These are phyloP conservation scores for Populus deltoides DNA, from an alignment of 345 rosid genomes.

Conservation along the genomic window DNA sequence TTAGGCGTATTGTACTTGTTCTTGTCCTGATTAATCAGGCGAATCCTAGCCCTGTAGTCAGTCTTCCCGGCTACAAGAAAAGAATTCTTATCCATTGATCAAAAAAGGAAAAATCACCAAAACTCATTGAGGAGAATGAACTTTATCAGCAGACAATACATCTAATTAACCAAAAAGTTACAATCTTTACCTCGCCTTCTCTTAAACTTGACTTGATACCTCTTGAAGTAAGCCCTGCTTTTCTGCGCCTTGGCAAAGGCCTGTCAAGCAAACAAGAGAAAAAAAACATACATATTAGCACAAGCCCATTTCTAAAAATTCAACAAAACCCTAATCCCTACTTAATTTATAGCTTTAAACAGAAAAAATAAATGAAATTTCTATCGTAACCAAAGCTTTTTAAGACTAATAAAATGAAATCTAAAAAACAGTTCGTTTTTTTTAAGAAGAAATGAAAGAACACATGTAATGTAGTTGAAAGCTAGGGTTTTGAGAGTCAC, in stretches of 20 bases:
- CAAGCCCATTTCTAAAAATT: neutral
- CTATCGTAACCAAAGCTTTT: neutral
- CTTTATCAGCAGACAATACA: neutral
- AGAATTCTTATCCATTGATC: neutral
- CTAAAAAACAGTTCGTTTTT: neutral
- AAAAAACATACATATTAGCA: neutral
- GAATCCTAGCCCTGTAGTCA: conserved; percentile 68
- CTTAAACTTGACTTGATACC: conserved; percentile 70
- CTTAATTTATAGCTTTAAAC: neutral
- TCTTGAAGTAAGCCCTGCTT: conserved; percentile 59
- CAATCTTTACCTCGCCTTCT: conserved; percentile 59
- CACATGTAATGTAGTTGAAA: neutral
- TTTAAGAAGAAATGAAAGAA: no score
- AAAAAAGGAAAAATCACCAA: neutral
- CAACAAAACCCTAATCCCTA: neutral
- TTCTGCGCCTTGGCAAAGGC: conserved; percentile 53
- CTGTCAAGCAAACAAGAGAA: conserved; percentile 22
- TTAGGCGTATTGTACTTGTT: conserved; percentile 79
- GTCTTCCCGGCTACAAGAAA: conserved; percentile 59
- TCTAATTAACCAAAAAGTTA: neutral
- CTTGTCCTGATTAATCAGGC: conserved; percentile 73
- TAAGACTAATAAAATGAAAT: neutral
- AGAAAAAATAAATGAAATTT: neutral
- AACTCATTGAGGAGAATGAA: neutral
- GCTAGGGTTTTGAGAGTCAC: neutral